Evolutionary conservation across 2,329 filamentous ascomycete species (phyloP).

Genomic region (Cryphonectria radicalis): DNA sequence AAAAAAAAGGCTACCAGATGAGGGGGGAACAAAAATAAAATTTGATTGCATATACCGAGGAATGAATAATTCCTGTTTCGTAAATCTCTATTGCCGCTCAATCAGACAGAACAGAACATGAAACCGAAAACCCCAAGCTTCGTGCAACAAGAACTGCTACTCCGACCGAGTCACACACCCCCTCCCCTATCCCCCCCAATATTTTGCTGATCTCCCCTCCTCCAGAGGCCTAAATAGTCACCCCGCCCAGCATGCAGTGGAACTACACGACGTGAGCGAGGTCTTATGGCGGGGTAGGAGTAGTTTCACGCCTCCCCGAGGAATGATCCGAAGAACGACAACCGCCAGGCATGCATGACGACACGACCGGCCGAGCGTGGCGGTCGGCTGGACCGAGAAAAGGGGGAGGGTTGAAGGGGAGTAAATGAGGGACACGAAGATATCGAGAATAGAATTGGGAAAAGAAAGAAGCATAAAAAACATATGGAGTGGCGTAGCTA

Average conservation of each 20-base stretch:
- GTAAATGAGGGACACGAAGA: background rate
- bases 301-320: background rate
- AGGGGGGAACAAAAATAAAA: background rate
- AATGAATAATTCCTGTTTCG: background rate
- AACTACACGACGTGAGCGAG: background rate
- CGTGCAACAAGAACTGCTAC: background rate
- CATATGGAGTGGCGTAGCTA: background rate
- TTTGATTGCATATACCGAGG: background rate
- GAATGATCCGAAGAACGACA: background rate
- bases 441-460: background rate
- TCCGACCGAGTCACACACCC: background rate
- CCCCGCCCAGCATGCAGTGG: background rate
- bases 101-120: too few species aligned
- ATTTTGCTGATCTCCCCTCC: too few species aligned
- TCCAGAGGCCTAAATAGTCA: background rate
- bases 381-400: background rate
- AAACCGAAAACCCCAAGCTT: too few species aligned
- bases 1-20: too few species aligned
- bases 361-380: background rate
- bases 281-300: background rate
- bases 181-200: background rate
- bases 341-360: background rate
- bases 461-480: too few species aligned
- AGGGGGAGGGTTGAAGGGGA: too few species aligned
- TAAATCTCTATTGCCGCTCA: too few species aligned